Evolutionary conservation across 306 rosid genomes (phyloP), one percentile per base, ranked within the genome.

Genomic region (Acacia confusa): DNA sequence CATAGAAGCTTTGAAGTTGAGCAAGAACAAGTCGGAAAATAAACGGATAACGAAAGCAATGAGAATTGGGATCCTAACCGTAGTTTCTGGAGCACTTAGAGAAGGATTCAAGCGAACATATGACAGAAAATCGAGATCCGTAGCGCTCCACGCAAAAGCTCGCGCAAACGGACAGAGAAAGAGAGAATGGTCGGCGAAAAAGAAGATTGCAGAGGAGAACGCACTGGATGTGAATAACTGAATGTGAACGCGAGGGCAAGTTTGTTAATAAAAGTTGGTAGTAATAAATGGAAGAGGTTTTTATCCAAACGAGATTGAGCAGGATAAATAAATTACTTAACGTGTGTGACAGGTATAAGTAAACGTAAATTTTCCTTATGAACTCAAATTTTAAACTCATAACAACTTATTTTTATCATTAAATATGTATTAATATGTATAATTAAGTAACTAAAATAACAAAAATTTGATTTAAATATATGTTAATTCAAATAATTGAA

Each of bases 71-170:
- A 74, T 45, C 79, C 86, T 66, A 24, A 86, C 91, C 90, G 76
- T 75, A 84, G 34, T 70, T 83, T 82, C 70, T 74, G 71, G 27
- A 73, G 53, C 61, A 89, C 71, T 43, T 55, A 22, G 50, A 47
- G 58, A 75, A 77, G 41, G 74, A 84, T 82, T 77, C 79, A 68
- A 82, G 78, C 83, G 72, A 47, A 57, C 75, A 82, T 72, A 68
- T 75, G 30, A 75, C 85, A 82, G 66, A 78, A 67, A 86, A 84
- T 86, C 80, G 71, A 36, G 86, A 87, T 78, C 84, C 81, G 9
- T 24, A 34, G 27, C 47, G 38, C 61, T 24, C 34, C 38, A 63
- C 13, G 24, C n/a, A 16, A 19, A 44, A 10, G 28, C 22, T 24
- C 52, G 20, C 58, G 27, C 57, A 17, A 38, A 50, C 40, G 47